phyloP scores from a whole-genome alignment of 2,329 filamentous ascomycete genomes.

The Cladophialophora psammophila region DNA sequence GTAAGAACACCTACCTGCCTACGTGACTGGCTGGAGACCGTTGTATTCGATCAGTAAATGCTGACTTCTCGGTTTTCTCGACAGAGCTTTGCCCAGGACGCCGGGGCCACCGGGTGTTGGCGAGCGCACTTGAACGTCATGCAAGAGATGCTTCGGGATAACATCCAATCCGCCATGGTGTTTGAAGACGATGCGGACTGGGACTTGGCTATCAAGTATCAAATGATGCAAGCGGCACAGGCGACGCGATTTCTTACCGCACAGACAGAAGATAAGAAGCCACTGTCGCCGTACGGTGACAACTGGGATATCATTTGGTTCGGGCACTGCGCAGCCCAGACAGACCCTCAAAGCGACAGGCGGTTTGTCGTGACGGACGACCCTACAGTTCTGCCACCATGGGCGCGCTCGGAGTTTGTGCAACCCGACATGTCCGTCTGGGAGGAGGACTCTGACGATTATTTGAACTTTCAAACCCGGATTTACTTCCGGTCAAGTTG shows the following conservation, averaged over 20 bases:
- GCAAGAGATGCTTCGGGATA: slow-evolving; percentile 52
- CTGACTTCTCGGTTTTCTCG: neutral
- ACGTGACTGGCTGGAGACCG: neutral
- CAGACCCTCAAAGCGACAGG: slow-evolving; percentile 41
- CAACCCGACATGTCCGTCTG: slow-evolving; percentile 30
- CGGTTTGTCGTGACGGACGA: slow-evolving; percentile 45
- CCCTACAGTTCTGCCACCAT: slow-evolving; percentile 42
- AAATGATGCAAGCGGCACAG: slow-evolving; percentile 53
- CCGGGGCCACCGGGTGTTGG: slow-evolving; percentile 44
- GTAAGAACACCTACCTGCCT: slow-evolving; percentile 14
- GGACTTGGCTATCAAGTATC: slow-evolving; percentile 60
- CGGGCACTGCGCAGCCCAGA: slow-evolving; percentile 54
- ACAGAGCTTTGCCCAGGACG: slow-evolving; percentile 30
- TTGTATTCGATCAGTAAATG: slow-evolving; percentile 13
- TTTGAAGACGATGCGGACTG: slow-evolving; percentile 67
- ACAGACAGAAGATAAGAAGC: slow-evolving; percentile 34
- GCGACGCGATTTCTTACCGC: slow-evolving; percentile 44
- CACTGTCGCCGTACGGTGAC: slow-evolving; percentile 58
- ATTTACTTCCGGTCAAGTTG: slow-evolving; percentile 29
- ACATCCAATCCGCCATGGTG: slow-evolving; percentile 59
- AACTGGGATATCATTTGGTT: slow-evolving; percentile 63
- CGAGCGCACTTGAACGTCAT: slow-evolving; percentile 51
- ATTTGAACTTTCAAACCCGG: slow-evolving; percentile 24
- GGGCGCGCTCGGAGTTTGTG: slow-evolving; percentile 29
- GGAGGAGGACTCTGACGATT: slow-evolving; percentile 26